Conservation (phyloP, 192 early-diverging fungal species). For the Mortierella claussenii region DNA sequence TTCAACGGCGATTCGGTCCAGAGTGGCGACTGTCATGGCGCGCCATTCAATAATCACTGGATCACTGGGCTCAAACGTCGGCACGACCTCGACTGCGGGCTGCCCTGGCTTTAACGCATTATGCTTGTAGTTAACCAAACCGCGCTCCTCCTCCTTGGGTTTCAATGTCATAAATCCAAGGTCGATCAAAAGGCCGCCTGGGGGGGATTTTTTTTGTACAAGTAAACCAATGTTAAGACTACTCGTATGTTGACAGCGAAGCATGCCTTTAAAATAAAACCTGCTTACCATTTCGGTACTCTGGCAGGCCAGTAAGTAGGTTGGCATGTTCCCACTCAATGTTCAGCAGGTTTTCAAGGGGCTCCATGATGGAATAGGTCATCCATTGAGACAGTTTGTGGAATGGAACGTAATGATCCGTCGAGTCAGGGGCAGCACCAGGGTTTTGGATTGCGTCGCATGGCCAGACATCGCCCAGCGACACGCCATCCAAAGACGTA, state of each 20-base stretch:
- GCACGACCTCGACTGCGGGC: slow-evolving; percentile 58
- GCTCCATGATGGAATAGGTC: slow-evolving; percentile 91
- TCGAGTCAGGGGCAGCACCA: slow-evolving; percentile 9
- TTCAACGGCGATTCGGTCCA: slow-evolving; percentile 77
- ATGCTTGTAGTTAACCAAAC: slow-evolving; percentile 61
- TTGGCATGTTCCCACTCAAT: slow-evolving; percentile 66
- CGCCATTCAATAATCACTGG: slow-evolving; percentile 94
- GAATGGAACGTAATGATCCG: slow-evolving; percentile 76
- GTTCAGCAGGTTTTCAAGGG: slow-evolving; percentile 63
- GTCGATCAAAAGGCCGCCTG: slow-evolving; percentile 89
- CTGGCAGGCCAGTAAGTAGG: slow-evolving; percentile 85
- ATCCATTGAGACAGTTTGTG: slow-evolving; percentile 98
- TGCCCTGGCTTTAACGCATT: slow-evolving; percentile 45
- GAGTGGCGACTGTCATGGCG: slow-evolving; percentile 84
- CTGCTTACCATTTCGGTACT: slow-evolving; percentile 78
- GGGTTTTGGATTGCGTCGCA: slow-evolving; percentile 63
- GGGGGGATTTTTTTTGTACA: no score
- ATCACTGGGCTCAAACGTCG: slow-evolving; percentile 80
- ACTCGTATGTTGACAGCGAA: no score
- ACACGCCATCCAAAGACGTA: slow-evolving; percentile 76
- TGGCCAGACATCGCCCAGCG: slow-evolving; percentile 94
- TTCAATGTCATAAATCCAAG: slow-evolving; percentile 79
- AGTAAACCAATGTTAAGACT: no score
- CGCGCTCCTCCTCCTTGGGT: slow-evolving; percentile 62
- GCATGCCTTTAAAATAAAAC: slow-evolving; percentile 9